phyloP scores from a whole-genome alignment of 345 rosid genomes.

The Linum lewisii region DNA sequence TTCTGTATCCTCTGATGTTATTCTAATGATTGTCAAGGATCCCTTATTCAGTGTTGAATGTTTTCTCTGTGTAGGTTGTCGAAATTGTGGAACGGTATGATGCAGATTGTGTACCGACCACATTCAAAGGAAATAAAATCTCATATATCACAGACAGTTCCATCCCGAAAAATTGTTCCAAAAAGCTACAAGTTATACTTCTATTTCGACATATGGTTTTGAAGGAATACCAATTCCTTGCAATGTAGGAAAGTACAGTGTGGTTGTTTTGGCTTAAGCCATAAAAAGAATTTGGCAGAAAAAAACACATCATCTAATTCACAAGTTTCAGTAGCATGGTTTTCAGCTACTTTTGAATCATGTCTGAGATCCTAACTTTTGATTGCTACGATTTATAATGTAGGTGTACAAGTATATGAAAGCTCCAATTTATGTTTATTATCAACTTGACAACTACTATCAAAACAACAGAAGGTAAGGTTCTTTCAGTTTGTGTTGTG shows the following conservation, averaged over 20 bases:
- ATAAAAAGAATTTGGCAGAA: too few relatives aligned
- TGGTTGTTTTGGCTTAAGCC: too few relatives aligned
- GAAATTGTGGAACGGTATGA: slow-evolving; percentile 68
- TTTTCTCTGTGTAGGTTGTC: slow-evolving; percentile 42
- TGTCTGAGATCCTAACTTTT: background rate
- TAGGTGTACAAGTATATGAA: slow-evolving; percentile 70
- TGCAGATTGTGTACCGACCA: slow-evolving; percentile 55
- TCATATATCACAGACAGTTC: slow-evolving; percentile 51
- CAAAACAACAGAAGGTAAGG: slow-evolving; percentile 73
- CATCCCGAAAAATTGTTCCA: slow-evolving; percentile 53
- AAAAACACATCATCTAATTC: too few relatives aligned
- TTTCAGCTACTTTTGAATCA: background rate
- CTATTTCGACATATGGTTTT: too few relatives aligned
- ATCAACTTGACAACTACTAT: slow-evolving; percentile 81
- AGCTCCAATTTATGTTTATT: slow-evolving; percentile 74
- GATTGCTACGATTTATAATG: slow-evolving; percentile 11
- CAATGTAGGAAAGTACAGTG: too few relatives aligned
- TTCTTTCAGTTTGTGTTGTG: slow-evolving; percentile 10
- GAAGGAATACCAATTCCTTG: too few relatives aligned
- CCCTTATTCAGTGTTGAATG: slow-evolving; percentile 4
- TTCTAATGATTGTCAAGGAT: too few relatives aligned
- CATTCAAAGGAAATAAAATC: slow-evolving; percentile 36
- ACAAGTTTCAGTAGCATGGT: too few relatives aligned
- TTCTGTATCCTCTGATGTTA: slow-evolving; percentile 3
- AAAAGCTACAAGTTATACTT: too few relatives aligned